Base-by-base conservation (phyloP, 352 stramenopile genomes). In the Phytopythium kandeliae region DNA sequence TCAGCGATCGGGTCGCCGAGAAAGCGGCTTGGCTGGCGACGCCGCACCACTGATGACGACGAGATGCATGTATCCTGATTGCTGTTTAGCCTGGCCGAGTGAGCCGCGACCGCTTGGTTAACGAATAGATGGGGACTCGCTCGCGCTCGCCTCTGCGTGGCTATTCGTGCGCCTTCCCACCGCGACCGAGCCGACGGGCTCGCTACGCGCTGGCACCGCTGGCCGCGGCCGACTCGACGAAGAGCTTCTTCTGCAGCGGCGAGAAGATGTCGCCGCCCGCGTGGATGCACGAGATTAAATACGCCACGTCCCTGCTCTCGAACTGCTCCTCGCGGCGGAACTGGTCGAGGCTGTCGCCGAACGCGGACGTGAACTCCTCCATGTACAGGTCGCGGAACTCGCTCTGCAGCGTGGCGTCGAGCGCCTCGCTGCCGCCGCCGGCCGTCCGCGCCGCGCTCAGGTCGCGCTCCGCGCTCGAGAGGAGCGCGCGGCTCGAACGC, bases 261-360 rank as follows among this genome's bases (percentile, higher is more conserved):
- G 81, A 74, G 59, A 92, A 92, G 44, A 92, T 66, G 63, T 95
- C 82, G 43, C 66, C 79, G 25, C 82, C 78, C 11, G 77, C 69
- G 47, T 91, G 74, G 58, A 95, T 92, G 56, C 81, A 89, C 36
- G 79, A 89, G 61, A 95, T 92, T 83, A 95, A 89, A 86, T 89
- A 92, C 40, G 65, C 73, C 59, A 95, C 85, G 63, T 95, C 85
- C 54, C 86, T 90, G 58, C 69, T 88, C 49, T 92, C 78, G 57
- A 95, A 95, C 61, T 72, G 67, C 53, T 92, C 82, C 57, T 95
- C 85, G 58, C 86, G 85, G 28, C 85, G 85, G 58, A 92, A 92
- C 51, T 83, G 65, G 58, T 95, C 73, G 42, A 95, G 55, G 33
- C 92, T 83, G 47, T 95, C 85, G 25, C 81, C 85, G 57, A 95